Evolutionary conservation across 73 alveolate genomes (phyloP).

Genomic region (Diophrys appendiculata): DNA sequence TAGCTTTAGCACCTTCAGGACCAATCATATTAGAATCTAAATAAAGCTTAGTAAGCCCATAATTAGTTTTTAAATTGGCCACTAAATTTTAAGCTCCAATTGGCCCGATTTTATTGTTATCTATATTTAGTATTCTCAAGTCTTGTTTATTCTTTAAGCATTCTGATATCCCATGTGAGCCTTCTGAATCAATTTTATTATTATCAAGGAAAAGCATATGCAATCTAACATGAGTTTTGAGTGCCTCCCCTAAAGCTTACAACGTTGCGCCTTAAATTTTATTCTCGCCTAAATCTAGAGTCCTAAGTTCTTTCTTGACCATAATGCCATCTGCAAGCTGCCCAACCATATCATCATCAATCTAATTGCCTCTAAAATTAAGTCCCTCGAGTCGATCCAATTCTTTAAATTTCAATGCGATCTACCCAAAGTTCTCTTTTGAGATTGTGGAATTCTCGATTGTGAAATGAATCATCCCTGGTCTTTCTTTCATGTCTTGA

Average conservation of each 20-base stretch:
- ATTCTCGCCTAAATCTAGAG: constrained; percentile 68
- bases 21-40: constrained; percentile 59
- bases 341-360: constrained; percentile 35
- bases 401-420: constrained; percentile 14
- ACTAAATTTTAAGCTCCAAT: constrained; percentile 53
- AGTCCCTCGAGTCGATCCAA: constrained; percentile 59
- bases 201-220: constrained; percentile 65
- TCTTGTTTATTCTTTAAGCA: constrained; percentile 61
- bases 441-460: constrained; percentile 46
- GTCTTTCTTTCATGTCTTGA: constrained; percentile 39
- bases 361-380: constrained; percentile 49
- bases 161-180: constrained; percentile 63
- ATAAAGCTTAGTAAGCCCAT: constrained; percentile 55
- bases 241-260: constrained; percentile 44
- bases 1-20: constrained; percentile 61
- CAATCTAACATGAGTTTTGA: constrained; percentile 63
- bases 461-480: constrained; percentile 56
- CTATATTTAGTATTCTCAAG: constrained; percentile 55
- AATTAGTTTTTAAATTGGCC: constrained; percentile 35
- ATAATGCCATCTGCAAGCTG: constrained; percentile 54
- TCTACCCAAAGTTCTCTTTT: constrained; percentile 22
- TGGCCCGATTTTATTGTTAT: constrained; percentile 60
- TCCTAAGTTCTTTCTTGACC: constrained; percentile 64
- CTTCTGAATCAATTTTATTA: constrained; percentile 42
- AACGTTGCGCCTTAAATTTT: constrained; percentile 31